phyloP scores from a whole-genome alignment of 2,329 filamentous ascomycete genomes.

The Penicillium sp. region DNA sequence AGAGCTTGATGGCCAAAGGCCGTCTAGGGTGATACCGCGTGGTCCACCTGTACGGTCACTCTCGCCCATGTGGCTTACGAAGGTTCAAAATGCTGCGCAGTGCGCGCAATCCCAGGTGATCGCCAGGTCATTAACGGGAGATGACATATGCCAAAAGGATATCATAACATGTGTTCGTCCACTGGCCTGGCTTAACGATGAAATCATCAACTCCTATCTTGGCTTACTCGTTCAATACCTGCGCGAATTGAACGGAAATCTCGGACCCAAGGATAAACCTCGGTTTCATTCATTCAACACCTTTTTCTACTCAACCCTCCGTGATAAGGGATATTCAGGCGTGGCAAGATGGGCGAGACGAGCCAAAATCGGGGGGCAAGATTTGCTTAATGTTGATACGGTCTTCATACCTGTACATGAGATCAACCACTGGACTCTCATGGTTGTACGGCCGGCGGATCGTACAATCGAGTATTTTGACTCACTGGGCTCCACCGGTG shows the following conservation, averaged over 20 bases:
- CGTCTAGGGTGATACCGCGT: slow-evolving; percentile 24
- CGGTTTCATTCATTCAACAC: slow-evolving; percentile 47
- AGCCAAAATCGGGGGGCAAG: slow-evolving; percentile 50
- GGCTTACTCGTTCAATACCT: slow-evolving; percentile 44
- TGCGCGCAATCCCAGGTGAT: slow-evolving; percentile 27
- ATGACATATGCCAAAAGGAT: slow-evolving; percentile 38
- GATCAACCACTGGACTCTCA: slow-evolving; percentile 50
- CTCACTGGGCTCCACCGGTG: slow-evolving; percentile 41
- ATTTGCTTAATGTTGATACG: slow-evolving; percentile 47
- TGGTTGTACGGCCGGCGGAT: slow-evolving; percentile 46
- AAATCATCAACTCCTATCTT: slow-evolving; percentile 50
- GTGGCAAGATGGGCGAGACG: slow-evolving; percentile 48
- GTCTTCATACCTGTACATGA: slow-evolving; percentile 53
- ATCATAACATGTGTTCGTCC: slow-evolving; percentile 39
- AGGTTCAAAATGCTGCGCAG: slow-evolving; percentile 34
- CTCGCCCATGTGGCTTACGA: slow-evolving; percentile 37
- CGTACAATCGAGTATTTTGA: slow-evolving; percentile 53
- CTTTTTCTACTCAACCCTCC: slow-evolving; percentile 48
- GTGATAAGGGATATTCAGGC: slow-evolving; percentile 42
- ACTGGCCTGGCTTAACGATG: slow-evolving; percentile 48
- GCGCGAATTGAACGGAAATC: slow-evolving; percentile 35
- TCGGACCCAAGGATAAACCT: slow-evolving; percentile 37
- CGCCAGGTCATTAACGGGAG: slow-evolving; percentile 37
- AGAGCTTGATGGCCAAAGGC: slow-evolving; percentile 17
- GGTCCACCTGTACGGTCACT: slow-evolving; percentile 40